Evolutionary conservation across 2,329 filamentous ascomycete species (phyloP), one percentile per base, ranked within the genome.

Genomic region (Alternaria longipes): DNA sequence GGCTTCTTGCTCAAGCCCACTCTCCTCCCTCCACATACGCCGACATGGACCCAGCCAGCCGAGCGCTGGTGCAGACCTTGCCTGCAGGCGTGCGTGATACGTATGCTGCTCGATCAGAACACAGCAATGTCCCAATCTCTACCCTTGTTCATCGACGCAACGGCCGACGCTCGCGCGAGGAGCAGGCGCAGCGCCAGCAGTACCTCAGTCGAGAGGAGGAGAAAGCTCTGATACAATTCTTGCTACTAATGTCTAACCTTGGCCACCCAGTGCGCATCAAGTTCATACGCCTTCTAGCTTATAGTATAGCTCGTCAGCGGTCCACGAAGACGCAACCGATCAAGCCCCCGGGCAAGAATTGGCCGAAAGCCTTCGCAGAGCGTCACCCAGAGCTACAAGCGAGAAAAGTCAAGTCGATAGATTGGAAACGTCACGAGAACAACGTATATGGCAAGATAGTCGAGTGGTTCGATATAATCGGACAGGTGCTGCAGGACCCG

Each of bases 101-200:
- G 30, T 56, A 56, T 34, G 34, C 44, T 56, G 34, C 53, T 38
- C 44, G 36, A 5, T 50, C 44, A 51, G 51, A 55, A 30, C 44
- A 34, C 20, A 28, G 51, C 24, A 34, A 24, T 22, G 45, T 60
- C 24, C 51, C 57, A 20, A 20, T 20, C 55, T 24, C 28, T 4
- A 60, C 57, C 38, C 45, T 60, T 16, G 20, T 55, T 18, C 12
- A 38, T 55, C 36, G 57, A 18, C 46, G 18, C n/a, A n/a, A 28
- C 14, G 57, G 51, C 26, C 44, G 51, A 20, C 44, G 51, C 22
- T 60, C 9, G 9, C 8, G 6, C 7, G 34, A 36, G 12, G 34
- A 16, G 12, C 14, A 36, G 12, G 32, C 32, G 3, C 12, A 36
- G 12, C 14, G 12, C 11, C 32, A 36, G 32, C 32, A 16, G 32